Base-by-base conservation (phyloP, 768 basidiomycete genomes). In the Boletus sp. region DNA sequence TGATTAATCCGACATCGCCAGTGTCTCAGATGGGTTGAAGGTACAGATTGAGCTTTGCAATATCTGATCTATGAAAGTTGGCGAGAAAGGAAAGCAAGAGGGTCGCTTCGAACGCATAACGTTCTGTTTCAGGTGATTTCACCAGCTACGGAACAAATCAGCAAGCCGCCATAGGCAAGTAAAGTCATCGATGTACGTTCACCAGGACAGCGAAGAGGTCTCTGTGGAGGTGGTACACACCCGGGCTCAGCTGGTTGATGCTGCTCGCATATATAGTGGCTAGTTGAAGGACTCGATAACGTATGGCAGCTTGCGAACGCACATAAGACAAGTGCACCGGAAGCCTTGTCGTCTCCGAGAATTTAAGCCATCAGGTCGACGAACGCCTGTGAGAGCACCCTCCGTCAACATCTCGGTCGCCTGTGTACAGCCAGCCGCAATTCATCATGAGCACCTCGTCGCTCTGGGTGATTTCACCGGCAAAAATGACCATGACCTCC, bases 51-150 rank as follows among this genome's bases (percentile, higher is more conserved):
- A 87, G 77, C 59, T 80, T 85, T 10, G 84, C 82, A 11, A 84
- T 85, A 64, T 87, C 86, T 0, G 85, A 85, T 63, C 84, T 86
- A 67, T 89, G 88, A 66, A 84, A 90, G 63, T 87, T 87, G 52
- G 83, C 83, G 2, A 90, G 77, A 35, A 87, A 70, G 11, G 82
- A 76, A n/a, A 88, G 76, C 7, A 89, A 71, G 7, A 88, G 72
- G 0, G 77, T 71, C 1, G 84, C 82, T 64, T 87, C 85, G 52
- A 86, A 83, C 1, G 84, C 78, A 65, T 73, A 86, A 48, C 76
- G 74, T 58, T 80, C 78, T 4, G 80, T 87, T 20, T 81, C 79
- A 2, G 77, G 78, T 9, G 76, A 76, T 57, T 78, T 85, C 30
- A 87, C 77, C 35, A 87, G 73, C 87, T 88, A 45, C 7, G 11